Conservation (phyloP, 73 alveolate genomes). For the Strombidium stylifer region DNA sequence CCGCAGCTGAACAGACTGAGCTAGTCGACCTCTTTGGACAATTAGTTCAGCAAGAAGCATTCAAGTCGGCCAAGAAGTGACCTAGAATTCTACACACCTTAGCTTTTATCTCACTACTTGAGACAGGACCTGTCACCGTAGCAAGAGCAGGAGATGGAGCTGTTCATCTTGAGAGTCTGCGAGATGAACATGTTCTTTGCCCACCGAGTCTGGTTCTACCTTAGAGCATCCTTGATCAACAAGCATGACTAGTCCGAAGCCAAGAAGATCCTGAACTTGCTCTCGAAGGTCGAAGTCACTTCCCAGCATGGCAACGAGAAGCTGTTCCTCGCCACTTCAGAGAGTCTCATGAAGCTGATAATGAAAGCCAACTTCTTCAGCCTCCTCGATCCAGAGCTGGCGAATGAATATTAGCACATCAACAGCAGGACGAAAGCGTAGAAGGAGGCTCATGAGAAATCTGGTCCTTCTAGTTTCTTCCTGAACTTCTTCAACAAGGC, state of each 20-base stretch:
- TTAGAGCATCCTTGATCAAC: conserved; percentile 38
- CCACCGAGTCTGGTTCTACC: conserved; percentile 59
- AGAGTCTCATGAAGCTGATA: conserved; percentile 20
- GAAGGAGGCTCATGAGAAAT: no score
- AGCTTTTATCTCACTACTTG: conserved; percentile 51
- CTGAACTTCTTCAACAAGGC: no score
- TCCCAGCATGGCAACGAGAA: conserved; percentile 4
- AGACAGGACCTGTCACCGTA: conserved; percentile 19
- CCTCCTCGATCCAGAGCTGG: not conserved
- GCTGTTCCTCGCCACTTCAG: conserved; percentile 46
- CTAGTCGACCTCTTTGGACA: no score
- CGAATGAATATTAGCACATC: no score
- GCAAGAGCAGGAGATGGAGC: conserved; percentile 1
- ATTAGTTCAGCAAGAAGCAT: conserved; percentile 26
- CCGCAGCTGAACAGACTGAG: no score
- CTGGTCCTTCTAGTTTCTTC: not conserved
- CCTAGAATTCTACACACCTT: conserved; percentile 74
- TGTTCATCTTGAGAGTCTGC: conserved; percentile 25
- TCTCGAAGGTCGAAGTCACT: conserved; percentile 3
- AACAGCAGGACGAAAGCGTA: no score
- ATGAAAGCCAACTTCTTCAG: conserved; percentile 10
- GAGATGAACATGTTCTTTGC: conserved; percentile 48
- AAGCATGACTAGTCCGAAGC: conserved; percentile 27
- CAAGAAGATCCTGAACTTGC: conserved; percentile 30
- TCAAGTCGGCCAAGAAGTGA: conserved; percentile 56